Evolutionary conservation across 768 basidiomycete species (phyloP).

Genomic region (Tricholoma flavovirens): DNA sequence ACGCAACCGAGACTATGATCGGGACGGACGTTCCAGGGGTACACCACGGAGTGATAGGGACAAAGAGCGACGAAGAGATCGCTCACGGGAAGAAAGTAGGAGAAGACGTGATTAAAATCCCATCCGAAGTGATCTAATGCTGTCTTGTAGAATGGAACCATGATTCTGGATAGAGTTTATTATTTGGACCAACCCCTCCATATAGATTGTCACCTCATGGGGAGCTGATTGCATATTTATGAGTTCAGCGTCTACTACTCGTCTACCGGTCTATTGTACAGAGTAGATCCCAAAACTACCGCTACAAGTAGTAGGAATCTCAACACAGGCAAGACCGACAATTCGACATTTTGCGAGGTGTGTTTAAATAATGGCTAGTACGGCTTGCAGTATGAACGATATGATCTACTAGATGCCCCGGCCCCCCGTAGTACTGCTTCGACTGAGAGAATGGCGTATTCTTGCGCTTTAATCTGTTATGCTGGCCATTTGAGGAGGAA

Average conservation of each 20-base stretch:
- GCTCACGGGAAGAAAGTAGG: slow-evolving; percentile 23
- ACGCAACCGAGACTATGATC: slow-evolving; percentile 14
- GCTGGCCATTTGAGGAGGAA: neutral
- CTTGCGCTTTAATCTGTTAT: neutral
- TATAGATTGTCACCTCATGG: too few relatives aligned
- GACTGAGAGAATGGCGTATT: neutral
- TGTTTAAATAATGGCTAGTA: too few relatives aligned
- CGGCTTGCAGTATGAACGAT: too few relatives aligned
- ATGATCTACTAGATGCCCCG: too few relatives aligned
- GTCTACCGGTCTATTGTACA: too few relatives aligned
- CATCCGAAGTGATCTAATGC: neutral
- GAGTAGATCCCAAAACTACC: too few relatives aligned
- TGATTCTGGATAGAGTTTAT: neutral
- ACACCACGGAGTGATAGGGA: slow-evolving; percentile 25
- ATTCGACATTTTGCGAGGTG: too few relatives aligned
- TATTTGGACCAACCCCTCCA: too few relatives aligned
- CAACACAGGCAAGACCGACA: too few relatives aligned
- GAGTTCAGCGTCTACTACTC: too few relatives aligned
- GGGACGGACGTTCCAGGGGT: slow-evolving; percentile 18
- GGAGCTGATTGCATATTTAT: too few relatives aligned
- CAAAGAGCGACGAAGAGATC: slow-evolving; percentile 27
- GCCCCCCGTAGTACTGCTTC: neutral
- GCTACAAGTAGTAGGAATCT: too few relatives aligned
- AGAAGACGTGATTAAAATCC: slow-evolving; percentile 5
- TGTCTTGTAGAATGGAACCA: neutral